Evolutionary conservation across 768 basidiomycete species (phyloP), one percentile per base, ranked within the genome.

Genomic region (Kwoniella botswanensis): DNA sequence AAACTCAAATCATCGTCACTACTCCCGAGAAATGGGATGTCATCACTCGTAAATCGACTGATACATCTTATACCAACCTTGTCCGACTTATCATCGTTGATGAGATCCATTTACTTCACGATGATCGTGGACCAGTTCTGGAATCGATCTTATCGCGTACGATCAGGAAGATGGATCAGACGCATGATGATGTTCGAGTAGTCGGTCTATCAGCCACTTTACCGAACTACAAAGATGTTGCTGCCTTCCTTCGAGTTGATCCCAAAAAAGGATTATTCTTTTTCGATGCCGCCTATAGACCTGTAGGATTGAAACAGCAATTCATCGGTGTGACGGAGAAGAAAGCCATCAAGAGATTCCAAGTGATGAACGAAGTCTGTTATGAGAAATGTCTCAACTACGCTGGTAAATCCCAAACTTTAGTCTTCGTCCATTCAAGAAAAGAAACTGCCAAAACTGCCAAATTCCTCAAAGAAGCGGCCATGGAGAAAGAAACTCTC

Each of bases 1-100:
- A 95, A 79, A 97, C 96, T 0, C 95, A 98, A 81, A 93, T 99
- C 79, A 98, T 98, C 83, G 94, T 98, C 72, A 97, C 95, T 0
- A 98, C 97, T 0, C 97, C 96, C 0, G 97, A 99, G 85, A 98
- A 99, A 83, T 99, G 94, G 93, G 96, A 99, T 76, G 97, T 99
- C 79, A 96, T 99, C 82, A 98, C 96, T 5, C 91, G 97, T 77
- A 99, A 99, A 86, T 92, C 90, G 75, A 96, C 95, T 0, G 97
- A 98, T 77, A 94, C 93, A 21, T 92, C 91, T 73, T 98, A 98
- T 83, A 98, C 94, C 58, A 98, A 97, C 81, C 90, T 98, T 63
- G 96, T 98, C 17, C 89, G 94, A 6, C 89, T 99, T 71, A 89
- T 98, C 85, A 98, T 98, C 81, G 93, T 99, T 74, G 96, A 99